Evolutionary conservation across 2,329 filamentous ascomycete genomes (phyloP).

Genomic region (Alternaria alternata): DNA sequence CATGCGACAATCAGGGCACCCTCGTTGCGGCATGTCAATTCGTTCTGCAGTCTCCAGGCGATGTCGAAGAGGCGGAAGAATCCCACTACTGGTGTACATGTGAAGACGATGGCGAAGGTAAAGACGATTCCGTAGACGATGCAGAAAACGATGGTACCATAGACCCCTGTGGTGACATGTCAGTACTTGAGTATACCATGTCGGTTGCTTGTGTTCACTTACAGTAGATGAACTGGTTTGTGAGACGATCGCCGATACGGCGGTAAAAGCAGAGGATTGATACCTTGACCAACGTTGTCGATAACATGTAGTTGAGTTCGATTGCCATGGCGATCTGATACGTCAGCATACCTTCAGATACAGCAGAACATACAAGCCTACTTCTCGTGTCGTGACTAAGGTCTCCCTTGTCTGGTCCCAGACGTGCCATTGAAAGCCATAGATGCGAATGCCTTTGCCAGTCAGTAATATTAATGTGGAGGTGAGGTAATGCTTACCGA

Average conservation of each 20-base stretch:
- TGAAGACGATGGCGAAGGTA: slow-evolving; percentile 45
- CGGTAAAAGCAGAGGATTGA: slow-evolving; percentile 53
- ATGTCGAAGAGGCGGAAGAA: slow-evolving; percentile 52
- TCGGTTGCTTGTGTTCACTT: neutral
- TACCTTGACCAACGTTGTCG: slow-evolving; percentile 39
- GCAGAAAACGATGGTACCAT: slow-evolving; percentile 51
- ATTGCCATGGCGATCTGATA: slow-evolving; percentile 35
- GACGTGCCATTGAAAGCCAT: slow-evolving; percentile 45
- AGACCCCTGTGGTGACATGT: slow-evolving; percentile 28
- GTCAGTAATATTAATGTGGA: slow-evolving; percentile 15
- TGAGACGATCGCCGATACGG: slow-evolving; percentile 50
- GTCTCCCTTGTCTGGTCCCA: slow-evolving; percentile 44
- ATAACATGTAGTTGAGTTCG: slow-evolving; percentile 14
- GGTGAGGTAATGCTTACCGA: slow-evolving; percentile 28
- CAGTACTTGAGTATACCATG: neutral
- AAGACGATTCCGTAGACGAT: slow-evolving; percentile 51
- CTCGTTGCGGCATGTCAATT: slow-evolving; percentile 50
- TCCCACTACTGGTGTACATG: slow-evolving; percentile 51
- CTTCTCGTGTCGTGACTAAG: slow-evolving; percentile 33
- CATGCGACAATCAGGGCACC: slow-evolving; percentile 50
- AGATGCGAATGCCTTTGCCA: slow-evolving; percentile 32
- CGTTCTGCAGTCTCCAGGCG: slow-evolving; percentile 39
- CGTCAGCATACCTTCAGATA: slow-evolving; percentile 9
- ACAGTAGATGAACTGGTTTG: slow-evolving; percentile 47
- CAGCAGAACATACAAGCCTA: slow-evolving; percentile 9